Base-by-base conservation (phyloP, 169 alveolate species). In the Plasmodium ovale region DNA sequence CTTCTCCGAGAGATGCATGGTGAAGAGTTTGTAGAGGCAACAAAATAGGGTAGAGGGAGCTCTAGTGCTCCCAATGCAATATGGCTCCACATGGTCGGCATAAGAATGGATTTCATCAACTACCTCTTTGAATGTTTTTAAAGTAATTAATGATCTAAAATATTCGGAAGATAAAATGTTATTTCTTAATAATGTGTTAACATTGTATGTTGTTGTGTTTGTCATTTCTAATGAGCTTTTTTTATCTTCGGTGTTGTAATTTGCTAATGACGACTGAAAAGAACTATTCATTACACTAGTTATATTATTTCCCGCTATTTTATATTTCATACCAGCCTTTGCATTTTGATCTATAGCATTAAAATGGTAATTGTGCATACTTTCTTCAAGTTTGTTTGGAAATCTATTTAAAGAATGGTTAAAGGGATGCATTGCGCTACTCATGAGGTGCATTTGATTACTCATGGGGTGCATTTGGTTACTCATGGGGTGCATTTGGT, bases 31-130 rank as follows among this genome's bases (percentile, higher is more conserved):
- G 91, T 93, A 91, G 16, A 93, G 92, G 53, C 96, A 93, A 59
- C 96, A 93, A 56, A 93, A 93, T 19, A 93, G 87, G 21, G 96
- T 93, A 4, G 96, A 93, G 2, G 96, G 96, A 1, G 94, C 95
- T 29, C 94, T 72, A 27, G 91, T 91, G n/a, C 94, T 91, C 0
- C 95, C 92, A 53, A 84, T 60, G 68, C 96, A 93, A 58, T 92
- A 93, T 33, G 96, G 96, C 77, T 93, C 96, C 14, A 87, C 94
- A 62, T 93, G 96, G 64, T 92, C 92, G 3, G 94, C 96, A 88
- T 91, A 92, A 74, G 91, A 92, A 35, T 72, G 93, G 56, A 93
- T 62, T 88, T 93, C 96, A 35, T 92, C 85, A 23, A 93, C 53
- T 10, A 93, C 89, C 53, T 91, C 94, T 51, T 82, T 54, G 56